These are phyloP conservation scores for Candolleomyces efflorescens DNA, from an alignment of 768 basidiomycete genomes.

Conservation along the genomic window DNA sequence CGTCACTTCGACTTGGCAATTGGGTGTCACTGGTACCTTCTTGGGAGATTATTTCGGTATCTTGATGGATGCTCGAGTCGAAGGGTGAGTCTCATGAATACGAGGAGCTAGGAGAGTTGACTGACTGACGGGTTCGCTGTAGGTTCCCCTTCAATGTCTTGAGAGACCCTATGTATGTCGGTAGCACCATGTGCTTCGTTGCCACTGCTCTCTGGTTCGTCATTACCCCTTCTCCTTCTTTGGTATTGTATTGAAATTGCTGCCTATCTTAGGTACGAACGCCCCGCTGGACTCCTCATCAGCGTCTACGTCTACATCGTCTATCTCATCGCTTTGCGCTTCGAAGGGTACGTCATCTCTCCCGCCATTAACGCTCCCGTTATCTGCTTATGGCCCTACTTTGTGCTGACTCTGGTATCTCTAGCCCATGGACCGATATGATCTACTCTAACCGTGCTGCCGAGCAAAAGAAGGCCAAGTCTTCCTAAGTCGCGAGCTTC, in stretches of 20 bases:
- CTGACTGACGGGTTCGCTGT: neutral
- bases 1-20: slow-evolving; percentile 79
- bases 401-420: neutral
- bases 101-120: neutral
- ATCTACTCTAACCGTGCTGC: slow-evolving; percentile 62
- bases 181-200: slow-evolving; percentile 86
- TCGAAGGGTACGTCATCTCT: slow-evolving; percentile 71
- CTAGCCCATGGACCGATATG: slow-evolving; percentile 76
- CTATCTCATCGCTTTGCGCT: slow-evolving; percentile 80
- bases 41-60: slow-evolving; percentile 84
- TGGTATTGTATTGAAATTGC: neutral
- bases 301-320: slow-evolving; percentile 78
- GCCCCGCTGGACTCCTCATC: slow-evolving; percentile 80
- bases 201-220: slow-evolving; percentile 84
- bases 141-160: slow-evolving; percentile 94
- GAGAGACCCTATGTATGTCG: slow-evolving; percentile 95
- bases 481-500: slow-evolving; percentile 1
- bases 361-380: neutral
- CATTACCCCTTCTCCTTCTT: neutral
- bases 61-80: slow-evolving; percentile 84
- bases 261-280: slow-evolving; percentile 61
- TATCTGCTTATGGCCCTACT: neutral
- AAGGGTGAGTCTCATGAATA: slow-evolving; percentile 41
- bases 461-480: slow-evolving; percentile 20
- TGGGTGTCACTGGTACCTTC: slow-evolving; percentile 94